A percentile compares a stretch with the other conserved stretches of the same genome.
These are phyloP conservation scores for Exidia glandulosa DNA, from an alignment of 768 basidiomycete species.

Conservation along the genomic window DNA sequence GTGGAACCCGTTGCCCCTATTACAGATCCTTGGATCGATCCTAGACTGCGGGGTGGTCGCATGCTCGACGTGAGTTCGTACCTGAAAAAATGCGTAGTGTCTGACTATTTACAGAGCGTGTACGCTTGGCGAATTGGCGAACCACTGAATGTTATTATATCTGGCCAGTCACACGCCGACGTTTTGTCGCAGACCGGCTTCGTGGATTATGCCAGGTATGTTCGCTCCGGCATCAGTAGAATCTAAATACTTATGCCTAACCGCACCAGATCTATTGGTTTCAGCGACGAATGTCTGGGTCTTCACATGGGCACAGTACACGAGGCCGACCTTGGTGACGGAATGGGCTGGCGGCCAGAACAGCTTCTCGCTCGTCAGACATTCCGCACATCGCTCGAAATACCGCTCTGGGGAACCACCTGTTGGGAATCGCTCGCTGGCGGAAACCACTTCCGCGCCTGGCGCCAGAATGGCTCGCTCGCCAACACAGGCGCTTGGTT, in stretches of 20 bases:
- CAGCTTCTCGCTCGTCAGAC: slow-evolving; percentile 66
- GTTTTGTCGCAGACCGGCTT: slow-evolving; percentile 68
- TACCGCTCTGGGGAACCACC: slow-evolving; percentile 60
- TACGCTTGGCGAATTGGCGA: slow-evolving; percentile 36
- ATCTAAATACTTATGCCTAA: neutral
- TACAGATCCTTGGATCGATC: slow-evolving; percentile 54
- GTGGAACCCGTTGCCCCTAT: no score
- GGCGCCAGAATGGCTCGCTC: slow-evolving; percentile 74
- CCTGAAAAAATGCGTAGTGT: neutral
- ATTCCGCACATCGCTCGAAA: slow-evolving; percentile 32
- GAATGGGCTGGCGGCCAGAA: slow-evolving; percentile 56
- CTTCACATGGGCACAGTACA: slow-evolving; percentile 67
- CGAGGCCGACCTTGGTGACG: slow-evolving; percentile 78
- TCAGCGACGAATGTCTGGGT: slow-evolving; percentile 73
- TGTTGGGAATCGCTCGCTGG: slow-evolving; percentile 57
- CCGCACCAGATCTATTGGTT: slow-evolving; percentile 56
- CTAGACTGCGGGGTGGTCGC: slow-evolving; percentile 58
- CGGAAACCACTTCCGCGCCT: slow-evolving; percentile 84
- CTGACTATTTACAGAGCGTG: neutral
- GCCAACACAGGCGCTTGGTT: slow-evolving; percentile 77
- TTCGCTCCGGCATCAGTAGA: neutral
- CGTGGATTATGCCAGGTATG: slow-evolving; percentile 55
- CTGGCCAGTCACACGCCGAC: slow-evolving; percentile 66
- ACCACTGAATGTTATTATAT: slow-evolving; percentile 77
- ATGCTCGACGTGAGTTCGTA: slow-evolving; percentile 55